Evolutionary conservation across 805 yeast species (phyloP).

Genomic region (Candida boidinii): DNA sequence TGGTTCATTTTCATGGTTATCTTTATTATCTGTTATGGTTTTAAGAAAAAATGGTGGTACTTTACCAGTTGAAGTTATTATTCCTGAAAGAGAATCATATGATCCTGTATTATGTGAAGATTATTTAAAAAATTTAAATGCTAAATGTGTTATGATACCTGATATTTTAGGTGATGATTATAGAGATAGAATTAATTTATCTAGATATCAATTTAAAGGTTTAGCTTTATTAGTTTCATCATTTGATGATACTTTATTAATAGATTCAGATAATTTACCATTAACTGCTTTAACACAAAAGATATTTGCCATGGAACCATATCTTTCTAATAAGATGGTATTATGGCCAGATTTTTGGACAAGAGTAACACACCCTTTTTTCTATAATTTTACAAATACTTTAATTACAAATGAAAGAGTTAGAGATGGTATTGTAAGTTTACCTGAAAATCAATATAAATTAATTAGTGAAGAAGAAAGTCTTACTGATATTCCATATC

Average conservation of each 20-base stretch:
- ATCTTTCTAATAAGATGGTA: conserved; percentile 37
- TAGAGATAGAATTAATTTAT: conserved; percentile 20
- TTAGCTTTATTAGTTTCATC: conserved; percentile 42
- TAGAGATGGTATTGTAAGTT: conserved; percentile 20
- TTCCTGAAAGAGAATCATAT: conserved; percentile 28
- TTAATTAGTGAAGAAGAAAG: conserved; percentile 4
- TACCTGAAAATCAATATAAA: conserved; percentile 15
- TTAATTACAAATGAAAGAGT: conserved; percentile 22
- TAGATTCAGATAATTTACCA: conserved; percentile 47
- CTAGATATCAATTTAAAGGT: conserved; percentile 40
- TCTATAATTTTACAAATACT: conserved; percentile 36
- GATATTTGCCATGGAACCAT: conserved; percentile 50
- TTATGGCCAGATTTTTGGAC: conserved; percentile 58
- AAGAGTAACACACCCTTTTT: conserved; percentile 43
- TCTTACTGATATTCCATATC: conserved; percentile 36
- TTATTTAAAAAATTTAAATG: conserved; percentile 39
- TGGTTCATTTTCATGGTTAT: conserved; percentile 43
- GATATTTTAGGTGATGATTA: conserved; percentile 37
- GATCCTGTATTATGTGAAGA: conserved; percentile 33
- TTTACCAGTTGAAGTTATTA: conserved; percentile 35
- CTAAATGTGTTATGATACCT: conserved; percentile 48
- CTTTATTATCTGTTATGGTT: conserved; percentile 35
- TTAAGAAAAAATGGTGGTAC: conserved; percentile 40
- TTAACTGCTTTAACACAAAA: conserved; percentile 35
- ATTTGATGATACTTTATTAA: conserved; percentile 41